These are phyloP conservation scores for Ormosia emarginata DNA, from an alignment of 306 rosid genomes.

Conservation along the genomic window DNA sequence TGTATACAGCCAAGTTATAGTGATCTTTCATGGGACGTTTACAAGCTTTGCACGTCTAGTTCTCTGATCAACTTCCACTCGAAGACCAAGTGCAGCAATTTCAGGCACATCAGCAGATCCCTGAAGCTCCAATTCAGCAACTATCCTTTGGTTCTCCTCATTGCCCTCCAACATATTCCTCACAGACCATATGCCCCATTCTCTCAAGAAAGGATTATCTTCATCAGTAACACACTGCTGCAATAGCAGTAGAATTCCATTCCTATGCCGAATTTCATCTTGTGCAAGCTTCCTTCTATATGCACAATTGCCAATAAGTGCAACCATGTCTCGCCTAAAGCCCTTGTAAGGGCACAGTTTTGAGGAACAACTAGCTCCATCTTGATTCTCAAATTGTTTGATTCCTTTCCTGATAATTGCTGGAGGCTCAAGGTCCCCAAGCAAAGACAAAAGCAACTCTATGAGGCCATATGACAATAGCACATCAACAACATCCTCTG, in stretches of 20 bases:
- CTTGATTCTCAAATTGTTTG: conserved; percentile 38
- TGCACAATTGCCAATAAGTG: conserved; percentile 64
- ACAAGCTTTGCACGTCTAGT: conserved; percentile 73
- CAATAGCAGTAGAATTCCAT: conserved; percentile 65
- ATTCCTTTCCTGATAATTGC: conserved; percentile 52
- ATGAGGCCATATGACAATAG: conserved; percentile 53
- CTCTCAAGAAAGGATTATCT: conserved; percentile 80
- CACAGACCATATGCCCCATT: conserved; percentile 80
- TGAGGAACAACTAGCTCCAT: conserved; percentile 13
- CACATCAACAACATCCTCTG: conserved; percentile 43
- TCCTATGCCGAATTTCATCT: conserved; percentile 51
- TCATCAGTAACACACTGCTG: conserved; percentile 86
- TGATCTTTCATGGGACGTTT: conserved; percentile 35
- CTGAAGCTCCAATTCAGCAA: conserved; percentile 68
- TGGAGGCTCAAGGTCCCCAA: conserved; percentile 75
- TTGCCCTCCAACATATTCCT: conserved; percentile 76
- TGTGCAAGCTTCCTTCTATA: conserved; percentile 62
- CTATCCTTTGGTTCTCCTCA: conserved; percentile 62
- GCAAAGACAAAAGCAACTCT: conserved; percentile 51
- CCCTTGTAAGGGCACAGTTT: conserved; percentile 70
- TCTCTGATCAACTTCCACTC: conserved; percentile 64
- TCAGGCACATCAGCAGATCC: conserved; percentile 68
- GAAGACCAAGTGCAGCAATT: conserved; percentile 65
- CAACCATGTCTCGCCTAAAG: conserved; percentile 71
- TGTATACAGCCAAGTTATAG: neutral